Conservation (phyloP, 2,329 filamentous ascomycete genomes). For the Aureobasidium zeae region DNA sequence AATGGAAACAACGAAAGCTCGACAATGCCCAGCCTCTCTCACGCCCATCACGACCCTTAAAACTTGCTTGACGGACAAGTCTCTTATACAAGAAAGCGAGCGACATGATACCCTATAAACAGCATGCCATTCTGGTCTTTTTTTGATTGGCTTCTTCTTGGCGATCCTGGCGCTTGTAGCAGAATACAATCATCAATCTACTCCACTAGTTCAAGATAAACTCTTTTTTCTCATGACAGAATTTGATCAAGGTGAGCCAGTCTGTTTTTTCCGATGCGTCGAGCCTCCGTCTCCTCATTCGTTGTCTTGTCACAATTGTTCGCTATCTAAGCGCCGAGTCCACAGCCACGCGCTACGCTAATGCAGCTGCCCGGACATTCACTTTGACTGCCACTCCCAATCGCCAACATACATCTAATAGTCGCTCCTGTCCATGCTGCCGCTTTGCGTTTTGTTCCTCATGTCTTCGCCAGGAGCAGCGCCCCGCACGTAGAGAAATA, state of each 20-base stretch:
- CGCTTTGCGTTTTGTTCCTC: background rate
- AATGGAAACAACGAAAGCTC: constrained; percentile 47
- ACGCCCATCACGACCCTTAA: constrained; percentile 5
- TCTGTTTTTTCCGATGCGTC: too few species aligned
- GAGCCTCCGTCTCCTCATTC: background rate
- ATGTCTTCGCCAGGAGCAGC: background rate
- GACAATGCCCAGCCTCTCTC: constrained; percentile 23
- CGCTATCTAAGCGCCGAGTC: constrained; percentile 1
- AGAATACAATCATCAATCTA: background rate
- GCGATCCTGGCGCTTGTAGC: background rate
- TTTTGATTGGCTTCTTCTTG: constrained; percentile 8
- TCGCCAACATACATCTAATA: too few species aligned
- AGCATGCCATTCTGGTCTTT: constrained; percentile 9
- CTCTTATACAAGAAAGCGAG: background rate
- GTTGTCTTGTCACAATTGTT: background rate
- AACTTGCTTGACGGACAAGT: background rate
- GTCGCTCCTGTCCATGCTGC: too few species aligned
- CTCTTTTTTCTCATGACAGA: background rate
- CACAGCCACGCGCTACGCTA: constrained; percentile 7
- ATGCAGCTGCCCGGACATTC: constrained; percentile 6
- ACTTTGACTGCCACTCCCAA: background rate
- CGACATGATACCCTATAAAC: constrained; percentile 13
- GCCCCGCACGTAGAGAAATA: too few species aligned
- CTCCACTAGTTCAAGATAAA: background rate
- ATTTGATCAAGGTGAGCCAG: background rate